These are phyloP conservation scores for Aaosphaeria arxii DNA, from an alignment of 2,329 filamentous ascomycete species.

Conservation along the genomic window DNA sequence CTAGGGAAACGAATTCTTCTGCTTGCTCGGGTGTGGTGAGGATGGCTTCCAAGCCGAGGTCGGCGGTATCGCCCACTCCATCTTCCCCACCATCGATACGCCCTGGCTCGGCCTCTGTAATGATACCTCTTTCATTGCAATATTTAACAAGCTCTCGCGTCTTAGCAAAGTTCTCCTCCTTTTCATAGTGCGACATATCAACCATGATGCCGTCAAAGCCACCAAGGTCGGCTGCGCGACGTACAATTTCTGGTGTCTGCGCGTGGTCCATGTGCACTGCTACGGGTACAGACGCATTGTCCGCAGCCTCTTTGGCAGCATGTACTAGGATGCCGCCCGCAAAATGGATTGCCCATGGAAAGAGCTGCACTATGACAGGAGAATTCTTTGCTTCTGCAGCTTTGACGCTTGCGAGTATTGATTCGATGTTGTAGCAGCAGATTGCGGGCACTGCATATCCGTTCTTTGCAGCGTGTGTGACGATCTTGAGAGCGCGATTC, in stretches of 20 bases:
- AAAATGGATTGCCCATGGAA: conserved; percentile 68
- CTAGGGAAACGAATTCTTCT: conserved; percentile 63
- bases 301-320: conserved; percentile 36
- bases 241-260: conserved; percentile 61
- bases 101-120: conserved; percentile 69
- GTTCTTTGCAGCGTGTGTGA: conserved; percentile 51
- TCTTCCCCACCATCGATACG: conserved; percentile 73
- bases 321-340: conserved; percentile 45
- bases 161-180: conserved; percentile 64
- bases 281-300: conserved; percentile 49
- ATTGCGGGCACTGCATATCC: conserved; percentile 57
- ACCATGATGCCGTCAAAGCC: conserved; percentile 46
- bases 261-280: conserved; percentile 66
- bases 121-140: conserved; percentile 64
- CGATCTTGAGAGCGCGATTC: conserved; percentile 37
- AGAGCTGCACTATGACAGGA: conserved; percentile 66
- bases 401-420: conserved; percentile 62
- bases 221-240: conserved; percentile 53
- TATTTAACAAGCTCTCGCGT: conserved; percentile 62
- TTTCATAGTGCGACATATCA: conserved; percentile 72
- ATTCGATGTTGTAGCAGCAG: conserved; percentile 65
- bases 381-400: conserved; percentile 63
- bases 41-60: conserved; percentile 49
- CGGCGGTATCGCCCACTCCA: conserved; percentile 66
- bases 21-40: conserved; percentile 65